Percentiles rank a stretch among this genome's conserved stretches.
phyloP scores from a whole-genome alignment of 139 green algal genomes.

The Haematococcus lacustris region DNA sequence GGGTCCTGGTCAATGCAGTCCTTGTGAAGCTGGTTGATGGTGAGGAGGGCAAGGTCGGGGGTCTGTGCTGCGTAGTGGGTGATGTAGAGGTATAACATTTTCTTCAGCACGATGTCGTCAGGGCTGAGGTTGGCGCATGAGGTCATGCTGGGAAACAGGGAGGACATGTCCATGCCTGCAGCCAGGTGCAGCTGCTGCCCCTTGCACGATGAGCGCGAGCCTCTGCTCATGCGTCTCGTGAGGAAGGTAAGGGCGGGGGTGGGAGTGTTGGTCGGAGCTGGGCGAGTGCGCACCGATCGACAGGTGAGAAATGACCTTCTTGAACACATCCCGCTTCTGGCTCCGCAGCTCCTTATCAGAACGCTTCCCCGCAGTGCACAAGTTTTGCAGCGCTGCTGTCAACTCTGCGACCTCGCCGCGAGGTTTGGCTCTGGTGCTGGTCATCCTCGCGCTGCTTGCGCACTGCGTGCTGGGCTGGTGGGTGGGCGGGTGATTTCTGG shows the following conservation, averaged over 20 bases:
- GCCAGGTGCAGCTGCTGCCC: no score
- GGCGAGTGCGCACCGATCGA: conserved; percentile 63
- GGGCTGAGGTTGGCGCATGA: conserved; percentile 54
- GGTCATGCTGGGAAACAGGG: conserved; percentile 74
- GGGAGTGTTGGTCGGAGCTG: no score
- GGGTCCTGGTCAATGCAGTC: conserved; percentile 84
- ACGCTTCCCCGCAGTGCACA: conserved; percentile 43
- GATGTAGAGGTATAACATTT: conserved; percentile 96
- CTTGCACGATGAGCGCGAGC: no score
- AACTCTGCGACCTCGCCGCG: conserved; percentile 49
- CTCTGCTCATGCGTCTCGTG: no score
- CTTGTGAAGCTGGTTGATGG: conserved; percentile 85
- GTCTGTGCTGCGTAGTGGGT: conserved; percentile 70
- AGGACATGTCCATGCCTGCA: conserved; percentile 85
- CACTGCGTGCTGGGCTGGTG: background rate
- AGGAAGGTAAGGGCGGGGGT: no score
- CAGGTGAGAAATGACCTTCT: conserved; percentile 83
- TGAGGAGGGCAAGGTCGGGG: conserved; percentile 76
- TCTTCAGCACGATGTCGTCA: conserved; percentile 86
- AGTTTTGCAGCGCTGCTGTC: conserved; percentile 29
- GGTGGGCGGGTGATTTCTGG: no score
- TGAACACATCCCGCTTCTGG: conserved; percentile 48
- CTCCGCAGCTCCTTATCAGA: conserved; percentile 29
- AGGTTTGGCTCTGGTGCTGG: conserved; percentile 20
- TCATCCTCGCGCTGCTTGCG: background rate